Percentiles rank a stretch among this genome's conserved stretches.
phyloP scores from a whole-genome alignment of 495 filamentous ascomycete genomes.

The Xylaria scruposa region DNA sequence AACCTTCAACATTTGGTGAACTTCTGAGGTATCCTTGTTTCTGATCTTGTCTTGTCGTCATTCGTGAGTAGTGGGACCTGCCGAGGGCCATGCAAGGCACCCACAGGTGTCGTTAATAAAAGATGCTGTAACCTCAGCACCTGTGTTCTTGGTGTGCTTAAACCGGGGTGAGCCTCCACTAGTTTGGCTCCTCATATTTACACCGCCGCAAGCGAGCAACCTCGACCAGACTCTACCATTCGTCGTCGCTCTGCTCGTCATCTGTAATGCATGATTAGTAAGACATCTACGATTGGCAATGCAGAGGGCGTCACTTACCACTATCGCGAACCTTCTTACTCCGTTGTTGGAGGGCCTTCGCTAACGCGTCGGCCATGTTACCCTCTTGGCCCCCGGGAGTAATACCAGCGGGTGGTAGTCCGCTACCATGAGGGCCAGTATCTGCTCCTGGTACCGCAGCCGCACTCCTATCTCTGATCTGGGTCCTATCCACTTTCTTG shows the following conservation, averaged over 20 bases:
- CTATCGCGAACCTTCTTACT: constrained; percentile 89
- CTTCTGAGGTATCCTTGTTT: neutral
- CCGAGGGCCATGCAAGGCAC: neutral
- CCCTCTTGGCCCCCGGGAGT: constrained; percentile 57
- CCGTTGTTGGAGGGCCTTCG: constrained; percentile 75
- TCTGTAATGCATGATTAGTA: constrained; percentile 57
- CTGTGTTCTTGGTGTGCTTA: neutral
- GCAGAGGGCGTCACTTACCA: constrained; percentile 66
- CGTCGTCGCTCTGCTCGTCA: constrained; percentile 81
- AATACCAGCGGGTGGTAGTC: constrained; percentile 56
- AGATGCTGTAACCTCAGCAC: neutral
- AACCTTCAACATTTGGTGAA: neutral
- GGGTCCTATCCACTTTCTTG: constrained; percentile 78
- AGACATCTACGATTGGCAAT: neutral
- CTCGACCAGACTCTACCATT: constrained; percentile 63
- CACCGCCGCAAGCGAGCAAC: constrained; percentile 24
- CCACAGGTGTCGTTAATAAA: neutral
- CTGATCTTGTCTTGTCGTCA: neutral
- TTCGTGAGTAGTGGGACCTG: constrained; percentile 1
- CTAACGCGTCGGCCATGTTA: constrained; percentile 81
- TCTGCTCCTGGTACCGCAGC: constrained; percentile 69
- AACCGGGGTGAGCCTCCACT: constrained; percentile 26
- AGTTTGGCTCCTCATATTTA: constrained; percentile 24
- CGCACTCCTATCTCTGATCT: constrained; percentile 81
- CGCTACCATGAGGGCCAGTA: constrained; percentile 62